A percentile compares a stretch with the other conserved stretches of the same genome.
Conservation (phyloP, 1,139 yeast species). For the Wickerhamiella infanticola region DNA sequence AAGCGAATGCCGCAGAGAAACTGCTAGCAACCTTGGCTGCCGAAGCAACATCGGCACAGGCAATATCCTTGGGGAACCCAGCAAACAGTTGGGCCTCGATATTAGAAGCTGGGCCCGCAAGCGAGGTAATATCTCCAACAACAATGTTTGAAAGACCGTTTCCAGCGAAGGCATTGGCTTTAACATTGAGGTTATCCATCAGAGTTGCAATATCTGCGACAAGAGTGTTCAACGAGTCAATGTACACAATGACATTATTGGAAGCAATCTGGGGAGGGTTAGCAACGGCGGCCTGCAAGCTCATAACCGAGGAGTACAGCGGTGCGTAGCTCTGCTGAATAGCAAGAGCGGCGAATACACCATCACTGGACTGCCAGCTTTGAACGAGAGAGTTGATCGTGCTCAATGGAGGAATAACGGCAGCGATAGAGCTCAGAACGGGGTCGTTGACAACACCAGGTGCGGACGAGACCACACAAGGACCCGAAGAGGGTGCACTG, state of each 20-base stretch:
- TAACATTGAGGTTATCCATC: conserved; percentile 4
- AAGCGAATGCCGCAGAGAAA: conserved; percentile 2
- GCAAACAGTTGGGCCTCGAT: conserved; percentile 4
- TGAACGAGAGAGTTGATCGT: conserved; percentile 7
- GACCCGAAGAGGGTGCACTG: not conserved
- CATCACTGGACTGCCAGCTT: conserved; percentile 9
- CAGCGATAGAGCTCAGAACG: not conserved
- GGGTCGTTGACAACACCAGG: not conserved
- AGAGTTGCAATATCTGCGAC: conserved; percentile 3
- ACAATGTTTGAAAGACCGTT: conserved; percentile 8
- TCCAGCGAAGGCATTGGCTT: conserved; percentile 5
- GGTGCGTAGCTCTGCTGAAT: conserved; percentile 13
- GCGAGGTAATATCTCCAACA: conserved; percentile 6
- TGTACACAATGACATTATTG: not conserved
- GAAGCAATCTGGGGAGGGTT: not conserved
- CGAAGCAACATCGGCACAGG: not conserved
- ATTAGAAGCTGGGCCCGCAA: conserved; percentile 3
- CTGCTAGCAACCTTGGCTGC: not conserved
- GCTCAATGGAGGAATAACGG: not conserved
- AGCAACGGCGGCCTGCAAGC: conserved; percentile 3
- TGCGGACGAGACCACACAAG: not conserved
- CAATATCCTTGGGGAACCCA: not conserved
- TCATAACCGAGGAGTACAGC: conserved; percentile 9
- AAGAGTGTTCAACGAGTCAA: not conserved
- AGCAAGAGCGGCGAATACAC: conserved; percentile 13